Evolutionary conservation across 139 green algal species (phyloP).

Genomic region (Mychonastes homosphaera): DNA sequence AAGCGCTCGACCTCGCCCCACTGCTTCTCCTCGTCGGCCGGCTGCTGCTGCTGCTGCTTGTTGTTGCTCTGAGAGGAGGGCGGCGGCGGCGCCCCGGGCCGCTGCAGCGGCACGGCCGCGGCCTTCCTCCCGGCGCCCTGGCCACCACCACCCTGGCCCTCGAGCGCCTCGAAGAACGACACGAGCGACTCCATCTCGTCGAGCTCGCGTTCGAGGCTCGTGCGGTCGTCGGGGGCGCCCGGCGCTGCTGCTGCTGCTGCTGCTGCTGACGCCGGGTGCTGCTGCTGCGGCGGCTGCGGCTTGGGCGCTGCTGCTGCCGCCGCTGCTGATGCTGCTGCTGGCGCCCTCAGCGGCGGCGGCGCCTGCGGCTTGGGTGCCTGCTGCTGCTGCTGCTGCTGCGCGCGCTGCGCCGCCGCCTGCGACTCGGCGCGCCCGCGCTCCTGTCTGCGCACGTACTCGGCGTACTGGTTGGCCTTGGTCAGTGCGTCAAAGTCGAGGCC

Average conservation of each 20-base stretch:
- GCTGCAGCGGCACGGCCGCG: background rate
- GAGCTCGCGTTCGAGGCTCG: conserved; percentile 10
- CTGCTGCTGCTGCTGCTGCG: background rate
- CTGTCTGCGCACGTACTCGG: no score
- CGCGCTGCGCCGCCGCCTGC: conserved; percentile 2
- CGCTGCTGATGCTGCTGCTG: conserved; percentile 10
- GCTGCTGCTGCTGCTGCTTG: background rate
- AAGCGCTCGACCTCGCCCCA: conserved; percentile 21
- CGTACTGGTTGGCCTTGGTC: no score
- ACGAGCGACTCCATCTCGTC: conserved; percentile 25
- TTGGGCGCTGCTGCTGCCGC: background rate
- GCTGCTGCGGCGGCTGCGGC: background rate
- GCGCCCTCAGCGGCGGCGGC: background rate
- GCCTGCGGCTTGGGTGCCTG: background rate
- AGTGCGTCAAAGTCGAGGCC: no score
- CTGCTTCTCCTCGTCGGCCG: conserved; percentile 5
- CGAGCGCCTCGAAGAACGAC: conserved; percentile 25
- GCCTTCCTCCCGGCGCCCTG: conserved; percentile 1
- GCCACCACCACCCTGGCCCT: conserved; percentile 5
- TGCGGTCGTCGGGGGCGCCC: no score
- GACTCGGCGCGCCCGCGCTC: background rate
- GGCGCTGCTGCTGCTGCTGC: background rate
- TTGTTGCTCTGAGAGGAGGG: background rate
- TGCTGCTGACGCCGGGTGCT: background rate
- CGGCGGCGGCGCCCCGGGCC: background rate